These are phyloP conservation scores for Neurospora sp. DNA, from an alignment of 495 filamentous ascomycete genomes.

Conservation along the genomic window DNA sequence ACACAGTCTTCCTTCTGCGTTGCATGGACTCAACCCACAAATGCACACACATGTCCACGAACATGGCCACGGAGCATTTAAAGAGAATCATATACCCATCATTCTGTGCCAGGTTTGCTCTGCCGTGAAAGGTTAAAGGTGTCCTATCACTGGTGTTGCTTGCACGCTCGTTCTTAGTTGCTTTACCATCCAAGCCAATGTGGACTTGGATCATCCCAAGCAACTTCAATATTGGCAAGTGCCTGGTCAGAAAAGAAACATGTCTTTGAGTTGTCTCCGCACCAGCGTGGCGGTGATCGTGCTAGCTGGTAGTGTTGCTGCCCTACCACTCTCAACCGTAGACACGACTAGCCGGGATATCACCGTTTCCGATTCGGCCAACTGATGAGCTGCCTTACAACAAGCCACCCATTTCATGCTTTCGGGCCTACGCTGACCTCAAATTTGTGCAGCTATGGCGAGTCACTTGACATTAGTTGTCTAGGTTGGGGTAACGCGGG, in stretches of 20 bases:
- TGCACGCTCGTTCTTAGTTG: neutral
- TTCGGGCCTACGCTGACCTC: neutral
- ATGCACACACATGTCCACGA: neutral
- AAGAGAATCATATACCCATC: neutral
- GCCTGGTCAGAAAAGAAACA: neutral
- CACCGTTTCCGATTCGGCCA: conserved; percentile 4
- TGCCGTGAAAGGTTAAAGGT: neutral
- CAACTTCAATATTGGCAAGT: neutral
- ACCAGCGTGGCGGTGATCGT: conserved; percentile 9
- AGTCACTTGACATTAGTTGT: neutral
- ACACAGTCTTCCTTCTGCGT: neutral
- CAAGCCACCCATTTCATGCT: neutral
- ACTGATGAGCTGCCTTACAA: conserved; percentile 3
- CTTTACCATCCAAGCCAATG: neutral
- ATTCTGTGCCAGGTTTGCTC: neutral
- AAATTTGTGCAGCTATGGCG: neutral
- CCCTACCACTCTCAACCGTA: conserved; percentile 2
- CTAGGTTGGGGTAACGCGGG: neutral
- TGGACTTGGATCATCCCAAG: neutral
- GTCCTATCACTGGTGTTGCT: neutral
- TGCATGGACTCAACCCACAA: neutral
- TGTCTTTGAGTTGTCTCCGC: conserved; percentile 9
- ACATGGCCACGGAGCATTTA: neutral
- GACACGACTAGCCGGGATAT: conserved; percentile 2
- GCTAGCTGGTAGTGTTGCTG: conserved; percentile 2